Conservation (phyloP, 768 basidiomycete genomes). For the Cystobasidiopsis lactophilus region DNA sequence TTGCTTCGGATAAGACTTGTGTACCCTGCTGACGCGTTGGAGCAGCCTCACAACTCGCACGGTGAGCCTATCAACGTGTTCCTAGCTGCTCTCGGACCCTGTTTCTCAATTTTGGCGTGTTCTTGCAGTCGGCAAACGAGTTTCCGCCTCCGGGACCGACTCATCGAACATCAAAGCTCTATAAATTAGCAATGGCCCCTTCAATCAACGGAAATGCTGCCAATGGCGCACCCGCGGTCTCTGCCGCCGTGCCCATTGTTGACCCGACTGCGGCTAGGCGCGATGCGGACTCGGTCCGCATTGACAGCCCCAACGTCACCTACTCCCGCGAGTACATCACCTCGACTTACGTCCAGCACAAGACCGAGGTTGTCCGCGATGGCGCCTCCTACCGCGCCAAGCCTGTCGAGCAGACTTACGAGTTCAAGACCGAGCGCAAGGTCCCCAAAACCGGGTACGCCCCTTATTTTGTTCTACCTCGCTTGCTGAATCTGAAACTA, state of each 20-base stretch:
- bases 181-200: no score
- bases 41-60: no score
- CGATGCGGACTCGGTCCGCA: slow-evolving; percentile 42
- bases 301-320: slow-evolving; percentile 55
- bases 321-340: slow-evolving; percentile 69
- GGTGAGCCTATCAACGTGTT: no score
- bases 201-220: no score
- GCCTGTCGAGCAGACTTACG: slow-evolving; percentile 56
- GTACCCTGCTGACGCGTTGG: no score
- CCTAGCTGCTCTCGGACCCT: no score
- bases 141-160: no score
- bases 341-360: slow-evolving; percentile 58
- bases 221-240: no score
- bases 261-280: slow-evolving; percentile 73
- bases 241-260: slow-evolving; percentile 26
- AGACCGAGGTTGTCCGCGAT: slow-evolving; percentile 31
- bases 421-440: slow-evolving; percentile 72
- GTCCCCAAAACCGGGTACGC: slow-evolving; percentile 74
- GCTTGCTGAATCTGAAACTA: background rate
- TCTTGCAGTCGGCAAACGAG: no score
- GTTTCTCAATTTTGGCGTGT: no score
- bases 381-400: slow-evolving; percentile 49
- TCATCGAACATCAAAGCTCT: no score
- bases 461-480: background rate
- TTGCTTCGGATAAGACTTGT: no score